Conservation (phyloP, 768 basidiomycete species). For the Cantharellus cinnabarinus region DNA sequence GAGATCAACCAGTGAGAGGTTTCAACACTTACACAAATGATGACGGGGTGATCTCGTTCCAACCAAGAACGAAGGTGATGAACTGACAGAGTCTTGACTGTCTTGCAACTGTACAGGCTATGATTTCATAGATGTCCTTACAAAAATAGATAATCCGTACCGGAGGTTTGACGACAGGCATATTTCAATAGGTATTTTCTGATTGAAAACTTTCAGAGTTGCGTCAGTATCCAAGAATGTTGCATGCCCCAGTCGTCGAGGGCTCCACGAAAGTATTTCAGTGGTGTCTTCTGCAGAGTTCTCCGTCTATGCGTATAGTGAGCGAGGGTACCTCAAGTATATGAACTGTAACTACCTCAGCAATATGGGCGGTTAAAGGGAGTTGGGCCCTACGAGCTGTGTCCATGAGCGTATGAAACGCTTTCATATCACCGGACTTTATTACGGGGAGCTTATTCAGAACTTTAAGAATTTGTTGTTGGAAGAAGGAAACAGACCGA, state of each 20-base stretch:
- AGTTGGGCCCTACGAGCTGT: slow-evolving; percentile 39
- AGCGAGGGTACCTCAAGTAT: neutral
- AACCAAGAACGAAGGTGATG: neutral
- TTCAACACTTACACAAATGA: slow-evolving; percentile 43
- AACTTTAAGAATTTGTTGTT: neutral
- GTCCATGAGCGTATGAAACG: slow-evolving; percentile 31
- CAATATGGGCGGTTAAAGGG: slow-evolving; percentile 62
- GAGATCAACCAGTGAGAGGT: neutral
- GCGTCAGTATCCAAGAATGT: slow-evolving; percentile 53
- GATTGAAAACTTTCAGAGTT: slow-evolving; percentile 31
- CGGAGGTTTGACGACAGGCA: slow-evolving; percentile 64
- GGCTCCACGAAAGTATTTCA: slow-evolving; percentile 36
- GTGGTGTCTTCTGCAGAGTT: slow-evolving; percentile 27
- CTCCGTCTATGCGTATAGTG: neutral
- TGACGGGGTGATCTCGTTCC: slow-evolving; percentile 32
- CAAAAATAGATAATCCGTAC: neutral
- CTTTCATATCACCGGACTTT: slow-evolving; percentile 30
- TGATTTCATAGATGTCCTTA: neutral
- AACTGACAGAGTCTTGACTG: neutral
- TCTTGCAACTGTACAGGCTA: neutral
- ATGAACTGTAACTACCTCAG: slow-evolving; percentile 34
- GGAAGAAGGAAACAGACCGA: neutral
- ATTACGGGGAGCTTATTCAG: slow-evolving; percentile 10
- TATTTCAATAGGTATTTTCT: slow-evolving; percentile 50
- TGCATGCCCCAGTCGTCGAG: slow-evolving; percentile 58